Conservation (phyloP, 768 basidiomycete genomes). For the Crepidotus variabilis region DNA sequence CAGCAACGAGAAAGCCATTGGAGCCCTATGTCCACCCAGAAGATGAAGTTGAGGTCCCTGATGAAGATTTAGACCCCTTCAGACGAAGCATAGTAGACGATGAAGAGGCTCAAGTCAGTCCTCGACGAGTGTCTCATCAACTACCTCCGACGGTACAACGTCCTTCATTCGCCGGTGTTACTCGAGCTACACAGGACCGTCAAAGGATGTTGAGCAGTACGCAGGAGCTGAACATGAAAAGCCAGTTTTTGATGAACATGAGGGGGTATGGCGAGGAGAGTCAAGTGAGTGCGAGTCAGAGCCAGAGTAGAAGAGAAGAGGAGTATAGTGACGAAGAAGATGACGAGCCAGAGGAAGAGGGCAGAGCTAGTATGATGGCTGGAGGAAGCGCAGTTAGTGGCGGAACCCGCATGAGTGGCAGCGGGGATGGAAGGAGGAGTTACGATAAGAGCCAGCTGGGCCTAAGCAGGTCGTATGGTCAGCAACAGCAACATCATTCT, state of each 20-base stretch:
- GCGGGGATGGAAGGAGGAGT: slow-evolving; percentile 5
- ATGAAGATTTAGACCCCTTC: slow-evolving; percentile 40
- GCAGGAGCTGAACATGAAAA: slow-evolving; percentile 40
- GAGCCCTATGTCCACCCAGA: slow-evolving; percentile 2
- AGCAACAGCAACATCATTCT: neutral
- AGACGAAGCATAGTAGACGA: slow-evolving; percentile 31
- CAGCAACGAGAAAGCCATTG: neutral
- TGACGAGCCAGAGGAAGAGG: slow-evolving; percentile 7
- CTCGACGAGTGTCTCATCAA: slow-evolving; percentile 5
- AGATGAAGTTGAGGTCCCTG: slow-evolving; percentile 18
- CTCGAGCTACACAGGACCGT: slow-evolving; percentile 2
- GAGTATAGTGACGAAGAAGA: slow-evolving; percentile 2
- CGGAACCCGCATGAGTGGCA: slow-evolving; percentile 6
- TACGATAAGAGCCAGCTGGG: neutral
- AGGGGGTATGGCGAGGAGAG: slow-evolving; percentile 11
- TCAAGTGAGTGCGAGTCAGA: slow-evolving; percentile 10
- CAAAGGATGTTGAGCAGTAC: slow-evolving; percentile 32
- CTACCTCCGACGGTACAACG: slow-evolving; percentile 1
- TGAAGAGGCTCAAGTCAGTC: slow-evolving; percentile 14
- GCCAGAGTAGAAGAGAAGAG: slow-evolving; percentile 4
- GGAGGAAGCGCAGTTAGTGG: neutral
- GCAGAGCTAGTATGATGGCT: neutral
- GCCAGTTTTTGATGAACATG: slow-evolving; percentile 27
- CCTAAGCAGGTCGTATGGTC: neutral
- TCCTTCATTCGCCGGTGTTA: neutral